A percentile compares a stretch with the other conserved stretches of the same genome.
Evolutionary conservation across 2,329 filamentous ascomycete genomes (phyloP).

Genomic region (Rutstroemia sp.): DNA sequence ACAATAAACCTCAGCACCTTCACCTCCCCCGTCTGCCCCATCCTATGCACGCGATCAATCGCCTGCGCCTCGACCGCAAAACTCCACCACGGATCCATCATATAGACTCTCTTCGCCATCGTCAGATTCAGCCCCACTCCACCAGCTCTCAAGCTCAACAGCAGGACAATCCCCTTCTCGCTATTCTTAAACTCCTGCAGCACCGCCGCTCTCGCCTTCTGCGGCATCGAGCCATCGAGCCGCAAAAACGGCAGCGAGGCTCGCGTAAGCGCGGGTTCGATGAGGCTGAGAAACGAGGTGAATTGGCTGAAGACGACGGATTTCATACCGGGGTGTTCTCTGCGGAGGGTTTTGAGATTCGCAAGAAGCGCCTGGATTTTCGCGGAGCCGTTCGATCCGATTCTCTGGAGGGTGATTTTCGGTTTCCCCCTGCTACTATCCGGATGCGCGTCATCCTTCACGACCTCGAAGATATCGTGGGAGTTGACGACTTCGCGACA

Average conservation of each 20-base stretch:
- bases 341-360: constrained; percentile 63
- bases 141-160: constrained; percentile 81
- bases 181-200: constrained; percentile 62
- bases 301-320: constrained; percentile 96
- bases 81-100: constrained; percentile 99
- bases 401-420: constrained; percentile 52
- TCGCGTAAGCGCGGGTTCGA: constrained; percentile 69
- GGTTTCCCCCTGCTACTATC: constrained; percentile 38
- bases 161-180: constrained; percentile 61
- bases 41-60: constrained; percentile 93
- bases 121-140: constrained; percentile 93
- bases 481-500: constrained; percentile 78
- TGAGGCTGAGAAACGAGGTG: constrained; percentile 89
- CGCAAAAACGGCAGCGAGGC: constrained; percentile 75
- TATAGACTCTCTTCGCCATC: constrained; percentile 80
- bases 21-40: constrained; percentile 87
- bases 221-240: constrained; percentile 83
- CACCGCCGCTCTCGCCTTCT: constrained; percentile 75
- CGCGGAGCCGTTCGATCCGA: constrained; percentile 66
- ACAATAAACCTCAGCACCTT: constrained; percentile 84
- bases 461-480: constrained; percentile 85
- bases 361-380: constrained; percentile 78
- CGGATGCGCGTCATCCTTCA: constrained; percentile 63
- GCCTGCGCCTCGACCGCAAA: constrained; percentile 95
- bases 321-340: constrained; percentile 63